Base-by-base conservation (phyloP, 495 filamentous ascomycete genomes). In the Xylaria scruposa region DNA sequence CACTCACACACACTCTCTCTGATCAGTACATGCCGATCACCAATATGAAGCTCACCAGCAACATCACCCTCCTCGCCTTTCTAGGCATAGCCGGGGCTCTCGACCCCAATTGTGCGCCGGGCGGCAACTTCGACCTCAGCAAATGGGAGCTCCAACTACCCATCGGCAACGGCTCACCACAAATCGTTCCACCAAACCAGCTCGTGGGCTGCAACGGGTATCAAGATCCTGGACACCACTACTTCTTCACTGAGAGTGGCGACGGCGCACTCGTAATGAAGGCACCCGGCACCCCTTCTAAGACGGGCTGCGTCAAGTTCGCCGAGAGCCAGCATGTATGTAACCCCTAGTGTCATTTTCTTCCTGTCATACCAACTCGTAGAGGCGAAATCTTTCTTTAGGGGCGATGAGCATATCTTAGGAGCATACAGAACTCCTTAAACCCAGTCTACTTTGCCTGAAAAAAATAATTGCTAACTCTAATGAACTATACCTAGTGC, bases 141-240 rank as follows among this genome's bases (percentile, higher is more conserved):
- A 58, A 59, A 58, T 81, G 74, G 73, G 71, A 64, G 21, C 80
- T 84, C 56, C 82, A 84, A 72, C 79, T 84, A 10, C 81, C 82
- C 12, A 82, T 73, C 31, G 82, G 81, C 33, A 59, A 66, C 0
- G 82, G 80, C 42, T 59, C 60, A 7, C 74, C 78, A 17, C 63
- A 70, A 40, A 78, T 73, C 21, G 77, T 83, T 60, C 56, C 74
- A 21, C 47, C 67, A 66, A 68, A 68, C 42, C 36, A 74, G 46
- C 78, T 84, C 10, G 47, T 69, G 44, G 80, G 81, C 70, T 84
- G 82, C 73, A 21, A 36, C 61, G 82, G 80, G 21, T 82, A 75
- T 59, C 74, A 78, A 63, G 71, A 81, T 73, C 62, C 62, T 29
- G 62, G 62, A 8, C 60, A 69, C 12, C 40, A 77, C 21, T 77